phyloP scores from a whole-genome alignment of 2,329 filamentous ascomycete species.

The Karstenula rhodostoma region DNA sequence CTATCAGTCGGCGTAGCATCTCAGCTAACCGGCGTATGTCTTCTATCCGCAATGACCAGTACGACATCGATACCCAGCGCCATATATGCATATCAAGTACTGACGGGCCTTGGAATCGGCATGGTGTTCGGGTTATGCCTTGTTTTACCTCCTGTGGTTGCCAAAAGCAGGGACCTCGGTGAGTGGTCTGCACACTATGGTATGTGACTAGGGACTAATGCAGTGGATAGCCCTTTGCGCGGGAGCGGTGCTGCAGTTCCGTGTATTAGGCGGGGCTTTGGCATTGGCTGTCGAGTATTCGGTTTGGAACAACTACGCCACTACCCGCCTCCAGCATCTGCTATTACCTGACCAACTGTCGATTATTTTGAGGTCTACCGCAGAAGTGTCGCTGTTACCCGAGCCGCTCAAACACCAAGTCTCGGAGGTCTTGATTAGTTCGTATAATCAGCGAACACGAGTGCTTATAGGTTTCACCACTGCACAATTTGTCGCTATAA shows the following conservation, averaged over 20 bases:
- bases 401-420: neutral
- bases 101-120: constrained; percentile 15
- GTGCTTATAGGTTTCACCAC: neutral
- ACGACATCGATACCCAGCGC: neutral
- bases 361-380: neutral
- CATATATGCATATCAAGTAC: constrained; percentile 11
- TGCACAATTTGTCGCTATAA: neutral
- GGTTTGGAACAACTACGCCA: neutral
- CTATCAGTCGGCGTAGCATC: constrained; percentile 2
- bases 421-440: neutral
- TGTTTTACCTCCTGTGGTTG: constrained; percentile 11
- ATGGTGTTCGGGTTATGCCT: constrained; percentile 9
- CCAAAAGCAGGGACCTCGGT: constrained; percentile 14
- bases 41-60: neutral
- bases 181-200: neutral
- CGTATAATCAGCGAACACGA: neutral
- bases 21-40: constrained; percentile 9
- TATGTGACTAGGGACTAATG: neutral
- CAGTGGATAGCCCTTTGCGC: neutral
- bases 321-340: neutral
- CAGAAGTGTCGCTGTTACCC: neutral
- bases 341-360: neutral
- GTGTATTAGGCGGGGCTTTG: neutral
- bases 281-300: neutral
- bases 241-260: neutral